Percentiles rank a stretch among this genome's conserved stretches.
These are phyloP conservation scores for Henckelia pumila DNA, from an alignment of 257 asterid species.

Conservation along the genomic window DNA sequence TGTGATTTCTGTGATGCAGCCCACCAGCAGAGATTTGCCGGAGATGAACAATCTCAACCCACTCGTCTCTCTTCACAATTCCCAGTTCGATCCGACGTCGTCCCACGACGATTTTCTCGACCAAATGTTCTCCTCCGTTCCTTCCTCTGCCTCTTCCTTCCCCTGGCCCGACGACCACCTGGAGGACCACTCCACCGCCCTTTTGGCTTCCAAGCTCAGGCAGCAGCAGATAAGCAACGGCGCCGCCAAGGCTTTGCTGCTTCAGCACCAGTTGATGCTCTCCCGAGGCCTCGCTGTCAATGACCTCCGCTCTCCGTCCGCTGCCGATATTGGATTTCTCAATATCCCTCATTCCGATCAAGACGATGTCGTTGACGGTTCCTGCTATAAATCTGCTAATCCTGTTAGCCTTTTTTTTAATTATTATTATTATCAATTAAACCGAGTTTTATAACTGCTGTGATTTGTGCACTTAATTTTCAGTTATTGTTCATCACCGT, in stretches of 20 bases:
- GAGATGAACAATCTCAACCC: slow-evolving; percentile 52
- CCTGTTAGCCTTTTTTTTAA: slow-evolving; percentile 39
- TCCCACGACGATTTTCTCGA: slow-evolving; percentile 74
- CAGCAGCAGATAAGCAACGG: slow-evolving; percentile 64
- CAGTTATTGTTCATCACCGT: not conserved
- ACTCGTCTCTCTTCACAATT: slow-evolving; percentile 37
- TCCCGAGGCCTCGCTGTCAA: slow-evolving; percentile 46
- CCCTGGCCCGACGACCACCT: slow-evolving; percentile 42
- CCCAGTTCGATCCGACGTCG: slow-evolving; percentile 54
- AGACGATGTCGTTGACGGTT: slow-evolving; percentile 40
- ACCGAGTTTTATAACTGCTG: too few relatives aligned
- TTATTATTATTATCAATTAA: too few relatives aligned
- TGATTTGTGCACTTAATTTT: not conserved
- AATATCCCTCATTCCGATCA: slow-evolving; percentile 51
- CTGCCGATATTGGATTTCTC: slow-evolving; percentile 35
- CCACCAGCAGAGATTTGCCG: slow-evolving; percentile 42
- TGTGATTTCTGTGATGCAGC: slow-evolving; percentile 30
- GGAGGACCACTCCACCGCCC: slow-evolving; percentile 44
- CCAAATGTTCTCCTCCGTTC: slow-evolving; percentile 70
- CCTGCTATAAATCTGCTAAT: slow-evolving; percentile 43
- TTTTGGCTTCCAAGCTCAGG: slow-evolving; percentile 58
- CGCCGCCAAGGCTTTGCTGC: slow-evolving; percentile 61
- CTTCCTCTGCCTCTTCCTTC: slow-evolving; percentile 44
- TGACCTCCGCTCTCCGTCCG: slow-evolving; percentile 46
- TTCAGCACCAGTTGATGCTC: slow-evolving; percentile 70